Conservation (phyloP, 768 basidiomycete genomes). For the Tulasnella sp. region DNA sequence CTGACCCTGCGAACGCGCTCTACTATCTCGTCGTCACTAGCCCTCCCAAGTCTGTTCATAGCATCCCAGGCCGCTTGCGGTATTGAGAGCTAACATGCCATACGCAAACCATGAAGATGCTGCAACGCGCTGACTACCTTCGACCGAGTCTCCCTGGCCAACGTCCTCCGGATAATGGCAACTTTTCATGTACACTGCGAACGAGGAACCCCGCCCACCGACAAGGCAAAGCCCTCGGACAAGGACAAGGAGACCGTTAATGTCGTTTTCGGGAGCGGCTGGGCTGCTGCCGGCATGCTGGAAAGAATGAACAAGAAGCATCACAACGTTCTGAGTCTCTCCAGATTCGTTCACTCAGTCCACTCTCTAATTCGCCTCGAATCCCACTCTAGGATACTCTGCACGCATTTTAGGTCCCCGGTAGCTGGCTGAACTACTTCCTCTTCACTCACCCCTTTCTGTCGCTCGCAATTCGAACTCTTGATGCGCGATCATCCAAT, state of each 20-base stretch:
- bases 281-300: constrained; percentile 90
- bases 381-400: neutral
- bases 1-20: too few relatives aligned
- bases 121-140: constrained; percentile 45
- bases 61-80: too few relatives aligned
- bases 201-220: constrained; percentile 74
- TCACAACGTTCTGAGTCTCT: constrained; percentile 96
- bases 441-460: constrained; percentile 96
- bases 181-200: constrained; percentile 71
- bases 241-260: constrained; percentile 86
- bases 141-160: constrained; percentile 66
- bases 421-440: constrained; percentile 96
- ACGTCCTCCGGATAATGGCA: constrained; percentile 49
- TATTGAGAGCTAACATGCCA: too few relatives aligned
- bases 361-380: too few relatives aligned
- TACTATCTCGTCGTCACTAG: too few relatives aligned
- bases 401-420: constrained; percentile 54
- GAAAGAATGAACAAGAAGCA: constrained; percentile 84
- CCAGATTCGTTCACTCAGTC: constrained; percentile 32
- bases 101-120: too few relatives aligned
- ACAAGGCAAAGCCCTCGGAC: constrained; percentile 73
- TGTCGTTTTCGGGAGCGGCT: constrained; percentile 90
- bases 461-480: constrained; percentile 91
- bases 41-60: too few relatives aligned
- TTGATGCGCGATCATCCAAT: constrained; percentile 76